Conservation (phyloP, 2,329 filamentous ascomycete genomes). For the Cladosporium sp. region DNA sequence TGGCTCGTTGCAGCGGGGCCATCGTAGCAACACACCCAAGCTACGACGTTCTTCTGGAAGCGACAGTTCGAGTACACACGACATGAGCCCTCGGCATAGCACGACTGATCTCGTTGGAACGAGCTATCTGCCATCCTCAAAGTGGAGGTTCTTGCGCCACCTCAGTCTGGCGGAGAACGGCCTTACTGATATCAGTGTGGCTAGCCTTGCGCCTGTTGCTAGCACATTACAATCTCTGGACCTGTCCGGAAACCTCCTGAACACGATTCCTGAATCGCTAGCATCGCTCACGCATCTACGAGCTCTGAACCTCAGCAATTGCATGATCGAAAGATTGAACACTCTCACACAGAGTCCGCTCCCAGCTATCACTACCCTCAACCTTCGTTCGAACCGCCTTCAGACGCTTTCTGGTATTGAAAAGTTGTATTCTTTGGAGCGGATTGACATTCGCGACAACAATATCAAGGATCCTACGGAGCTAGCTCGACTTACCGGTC, state of each 20-base stretch:
- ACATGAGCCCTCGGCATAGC: conserved; percentile 58
- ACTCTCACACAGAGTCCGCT: conserved; percentile 81
- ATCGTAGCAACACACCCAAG: conserved; percentile 64
- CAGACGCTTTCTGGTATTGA: conserved; percentile 86
- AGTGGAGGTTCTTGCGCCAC: conserved; percentile 93
- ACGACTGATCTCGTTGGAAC: conserved; percentile 70
- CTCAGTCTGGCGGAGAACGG: conserved; percentile 89
- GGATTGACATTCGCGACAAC: conserved; percentile 89
- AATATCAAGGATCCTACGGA: conserved; percentile 85
- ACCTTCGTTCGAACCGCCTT: conserved; percentile 83
- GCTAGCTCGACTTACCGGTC: conserved; percentile 79
- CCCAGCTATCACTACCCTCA: conserved; percentile 88
- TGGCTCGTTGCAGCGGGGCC: conserved; percentile 58
- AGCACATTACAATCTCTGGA: conserved; percentile 90
- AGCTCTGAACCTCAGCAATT: conserved; percentile 88
- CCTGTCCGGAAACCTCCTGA: conserved; percentile 86
- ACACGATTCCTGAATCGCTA: conserved; percentile 88
- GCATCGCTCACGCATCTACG: conserved; percentile 81
- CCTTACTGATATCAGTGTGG: conserved; percentile 70
- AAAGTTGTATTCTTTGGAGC: conserved; percentile 79
- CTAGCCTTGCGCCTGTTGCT: conserved; percentile 74
- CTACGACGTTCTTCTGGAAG: conserved; percentile 87
- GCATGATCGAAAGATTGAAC: conserved; percentile 94
- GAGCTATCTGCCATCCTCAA: conserved; percentile 72
- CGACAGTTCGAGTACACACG: conserved; percentile 71